A percentile compares a stretch with the other conserved stretches of the same genome.
These are phyloP conservation scores for Choanephora cucurbitarum DNA, from an alignment of 371 early-diverging fungal genomes.

Conservation along the genomic window DNA sequence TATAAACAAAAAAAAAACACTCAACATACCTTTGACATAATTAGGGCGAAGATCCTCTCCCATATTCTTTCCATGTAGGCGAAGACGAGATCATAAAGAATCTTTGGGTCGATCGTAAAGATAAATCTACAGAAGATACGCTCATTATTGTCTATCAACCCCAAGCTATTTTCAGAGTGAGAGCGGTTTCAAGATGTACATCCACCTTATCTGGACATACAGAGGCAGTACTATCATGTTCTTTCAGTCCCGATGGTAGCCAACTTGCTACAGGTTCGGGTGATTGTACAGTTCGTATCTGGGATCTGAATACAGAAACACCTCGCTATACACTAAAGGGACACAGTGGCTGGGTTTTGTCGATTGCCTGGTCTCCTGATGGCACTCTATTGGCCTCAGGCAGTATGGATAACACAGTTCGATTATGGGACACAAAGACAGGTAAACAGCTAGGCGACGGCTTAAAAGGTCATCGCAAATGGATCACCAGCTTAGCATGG, in stretches of 20 bases:
- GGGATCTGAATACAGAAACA: slow-evolving; percentile 97
- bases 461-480: slow-evolving; percentile 84
- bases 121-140: slow-evolving; percentile 81
- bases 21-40: neutral
- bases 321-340: slow-evolving; percentile 74
- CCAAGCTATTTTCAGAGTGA: slow-evolving; percentile 92
- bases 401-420: slow-evolving; percentile 91
- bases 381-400: slow-evolving; percentile 87
- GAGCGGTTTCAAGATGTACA: slow-evolving; percentile 89
- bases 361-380: slow-evolving; percentile 94
- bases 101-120: slow-evolving; percentile 74
- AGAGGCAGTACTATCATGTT: slow-evolving; percentile 87
- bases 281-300: slow-evolving; percentile 94
- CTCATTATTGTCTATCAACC: slow-evolving; percentile 90
- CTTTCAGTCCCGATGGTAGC: slow-evolving; percentile 92
- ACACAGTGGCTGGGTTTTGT: slow-evolving; percentile 93
- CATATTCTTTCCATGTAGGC: slow-evolving; percentile 90
- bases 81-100: slow-evolving; percentile 76
- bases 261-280: slow-evolving; percentile 95
- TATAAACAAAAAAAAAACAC: slow-evolving; percentile 1
- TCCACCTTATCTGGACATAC: slow-evolving; percentile 90
- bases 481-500: slow-evolving; percentile 90
- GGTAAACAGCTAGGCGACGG: slow-evolving; percentile 82
- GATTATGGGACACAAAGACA: slow-evolving; percentile 86
- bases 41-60: slow-evolving; percentile 80